Base-by-base conservation (phyloP, 352 stramenopile genomes). In the Phytophthora palmivora region DNA sequence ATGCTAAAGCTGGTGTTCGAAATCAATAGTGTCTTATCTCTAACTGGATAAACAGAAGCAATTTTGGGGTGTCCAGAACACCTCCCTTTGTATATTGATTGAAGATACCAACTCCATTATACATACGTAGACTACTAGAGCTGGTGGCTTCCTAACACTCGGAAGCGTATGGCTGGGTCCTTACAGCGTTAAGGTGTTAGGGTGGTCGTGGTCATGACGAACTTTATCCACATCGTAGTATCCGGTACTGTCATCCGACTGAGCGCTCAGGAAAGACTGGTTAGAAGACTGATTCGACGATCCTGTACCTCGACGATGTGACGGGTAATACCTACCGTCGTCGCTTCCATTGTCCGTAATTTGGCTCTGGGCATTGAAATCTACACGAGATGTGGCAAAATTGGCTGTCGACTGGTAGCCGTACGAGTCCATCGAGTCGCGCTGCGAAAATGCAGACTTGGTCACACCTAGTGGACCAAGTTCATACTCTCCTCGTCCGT, bases 171-270 rank as follows among this genome's bases (percentile, higher is more conserved):
- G n/a, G 12, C 34, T 18, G 14, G 37, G 21, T 6, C 22, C 15
- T 56, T 70, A 76, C 16, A 76, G 52, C 36, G 63, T 70, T 22
- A 73, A 33, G 1, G 52, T 70, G 39, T 58, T 76, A 15, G 30
- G 39, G 51, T 69, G 39, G 22, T 62, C 48, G n/a, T 49, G 42
- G 21, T 68, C 52, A 10, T 44, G 33, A 22, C 42, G 58, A 6
- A 51, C 45, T 45, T 63, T 76, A 26, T 76, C 56, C 21, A 56
- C 46, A 22, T 88, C 76, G 59, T 87, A 85, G 41, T 85, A 89
- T 7, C 60, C 78, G 9, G 68, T 60, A 19, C 85, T 86, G 38
- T 90, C 81, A 24, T 89, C 76, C 2, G 83, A 92, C 3, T 75
- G 77, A 45, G 73, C 63, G 43, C 83, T 92, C 30, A 87, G 42